A percentile compares a stretch with the other conserved stretches of the same genome.
Evolutionary conservation across 495 filamentous ascomycete genomes (phyloP).

Genomic region (Lindgomyces ingoldianus): DNA sequence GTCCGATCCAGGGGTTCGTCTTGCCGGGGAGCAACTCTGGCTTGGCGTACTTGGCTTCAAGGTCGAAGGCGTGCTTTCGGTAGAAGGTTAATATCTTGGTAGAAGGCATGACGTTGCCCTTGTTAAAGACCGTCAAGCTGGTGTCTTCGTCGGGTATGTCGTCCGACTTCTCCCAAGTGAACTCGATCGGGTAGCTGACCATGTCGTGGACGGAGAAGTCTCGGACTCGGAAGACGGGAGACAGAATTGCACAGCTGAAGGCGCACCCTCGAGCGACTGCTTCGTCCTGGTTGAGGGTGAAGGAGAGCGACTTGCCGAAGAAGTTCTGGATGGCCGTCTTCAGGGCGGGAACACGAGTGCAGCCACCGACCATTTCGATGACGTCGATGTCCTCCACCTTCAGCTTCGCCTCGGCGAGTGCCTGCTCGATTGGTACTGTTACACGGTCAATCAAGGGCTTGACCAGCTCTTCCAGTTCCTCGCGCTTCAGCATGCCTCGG

Average conservation of each 20-base stretch:
- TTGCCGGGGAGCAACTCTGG: slow-evolving; percentile 88
- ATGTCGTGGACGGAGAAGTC: slow-evolving; percentile 98
- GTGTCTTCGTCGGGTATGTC: slow-evolving; percentile 99
- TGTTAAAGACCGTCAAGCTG: slow-evolving; percentile 95
- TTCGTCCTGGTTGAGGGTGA: slow-evolving; percentile 98
- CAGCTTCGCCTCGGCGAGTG: slow-evolving; percentile 86
- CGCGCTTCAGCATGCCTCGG: slow-evolving; percentile 81
- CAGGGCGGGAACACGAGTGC: slow-evolving; percentile 88
- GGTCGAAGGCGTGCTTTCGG: slow-evolving; percentile 94
- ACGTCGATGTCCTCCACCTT: slow-evolving; percentile 87
- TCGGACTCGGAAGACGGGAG: slow-evolving; percentile 96
- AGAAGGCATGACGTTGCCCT: slow-evolving; percentile 94
- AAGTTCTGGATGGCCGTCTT: slow-evolving; percentile 88
- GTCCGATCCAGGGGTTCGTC: slow-evolving; percentile 89
- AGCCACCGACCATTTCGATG: slow-evolving; percentile 92
- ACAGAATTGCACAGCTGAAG: slow-evolving; percentile 97
- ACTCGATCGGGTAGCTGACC: slow-evolving; percentile 97
- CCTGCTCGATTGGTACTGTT: slow-evolving; percentile 78
- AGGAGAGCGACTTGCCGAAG: slow-evolving; percentile 89
- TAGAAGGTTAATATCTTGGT: slow-evolving; percentile 99
- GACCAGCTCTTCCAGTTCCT: slow-evolving; percentile 88
- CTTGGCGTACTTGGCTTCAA: slow-evolving; percentile 91
- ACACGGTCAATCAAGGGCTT: slow-evolving; percentile 79
- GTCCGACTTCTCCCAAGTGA: slow-evolving; percentile 97
- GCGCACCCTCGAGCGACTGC: slow-evolving; percentile 94